Base-by-base conservation (phyloP, 345 rosid genomes). In the Citrus medica region DNA sequence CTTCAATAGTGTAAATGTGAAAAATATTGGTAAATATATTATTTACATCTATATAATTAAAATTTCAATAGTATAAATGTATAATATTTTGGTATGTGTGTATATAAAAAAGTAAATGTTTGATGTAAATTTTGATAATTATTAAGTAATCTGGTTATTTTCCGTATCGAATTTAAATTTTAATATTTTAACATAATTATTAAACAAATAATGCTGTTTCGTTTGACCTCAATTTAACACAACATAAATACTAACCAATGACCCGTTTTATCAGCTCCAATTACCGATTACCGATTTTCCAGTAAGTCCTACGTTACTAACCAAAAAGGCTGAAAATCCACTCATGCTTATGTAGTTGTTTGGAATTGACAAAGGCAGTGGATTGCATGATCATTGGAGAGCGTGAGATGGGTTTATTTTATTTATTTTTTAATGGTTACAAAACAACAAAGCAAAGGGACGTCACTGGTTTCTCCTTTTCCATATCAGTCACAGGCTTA, bases 91-190 rank as follows among this genome's bases (percentile, higher is more conserved):
- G 7, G 0, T 35, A 35, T 6, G 7, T 5, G 37, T 33, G 6
- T 35, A 33, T 1, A 35, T 35, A 35, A 0, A 35, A 35, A 35
- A 35, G 0, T 35, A 35, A 35, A 35, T 35, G 0, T 35, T 35
- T 35, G 7, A 35, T 35, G 0, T 6, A 6, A 35, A 35, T 35
- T 35, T 35, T 35, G 7, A 7, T 35, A 35, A 0, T 35, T 6
- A 35, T 35, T 35, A 1, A 0, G 0, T 35, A 35, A 35, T 35
- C 1, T 0, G 0, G 1, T 35, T 35, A 35, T 5, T 35, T 35
- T 35, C 0, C 0, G 0, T 6, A 0, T 35, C 0, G 0, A 0
- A 0, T 35, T 35, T 35, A 0, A 0, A 0, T 35, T 0, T 35
- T 0, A 5, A 35, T 35, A 35, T 35, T 35, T 35, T 35, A 35